These are phyloP conservation scores for Allium fistulosum DNA, from an alignment of 106 monocot species.

Conservation along the genomic window DNA sequence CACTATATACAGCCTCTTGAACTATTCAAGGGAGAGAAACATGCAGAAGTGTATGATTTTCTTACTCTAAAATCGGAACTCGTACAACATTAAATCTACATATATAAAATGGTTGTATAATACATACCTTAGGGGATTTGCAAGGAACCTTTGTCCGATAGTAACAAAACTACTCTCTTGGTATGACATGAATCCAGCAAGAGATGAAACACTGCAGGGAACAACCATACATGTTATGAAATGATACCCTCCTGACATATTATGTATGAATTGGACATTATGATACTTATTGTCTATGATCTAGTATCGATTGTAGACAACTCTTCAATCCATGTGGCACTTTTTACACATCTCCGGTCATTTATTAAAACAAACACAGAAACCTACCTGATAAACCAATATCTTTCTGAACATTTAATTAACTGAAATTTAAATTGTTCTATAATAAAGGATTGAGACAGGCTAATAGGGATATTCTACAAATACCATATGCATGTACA, in stretches of 20 bases:
- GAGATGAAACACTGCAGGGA: constrained; percentile 63
- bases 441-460: neutral
- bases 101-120: neutral
- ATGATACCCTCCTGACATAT: neutral
- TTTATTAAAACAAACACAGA: no score
- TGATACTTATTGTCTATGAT: neutral
- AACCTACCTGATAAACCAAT: no score
- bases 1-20: no score
- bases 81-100: no score
- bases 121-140: constrained; percentile 60
- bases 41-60: no score
- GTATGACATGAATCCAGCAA: constrained; percentile 82
- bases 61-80: no score
- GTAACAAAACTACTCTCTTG: constrained; percentile 85
- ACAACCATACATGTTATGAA: no score
- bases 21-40: no score
- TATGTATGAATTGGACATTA: neutral
- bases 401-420: neutral
- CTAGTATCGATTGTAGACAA: no score
- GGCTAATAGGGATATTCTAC: neutral
- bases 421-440: no score
- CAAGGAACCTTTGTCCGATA: constrained; percentile 72
- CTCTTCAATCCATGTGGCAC: no score
- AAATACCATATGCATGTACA: neutral
- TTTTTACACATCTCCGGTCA: no score